phyloP scores from a whole-genome alignment of 148 eudicot genomes.

The Arbutus unedo region DNA sequence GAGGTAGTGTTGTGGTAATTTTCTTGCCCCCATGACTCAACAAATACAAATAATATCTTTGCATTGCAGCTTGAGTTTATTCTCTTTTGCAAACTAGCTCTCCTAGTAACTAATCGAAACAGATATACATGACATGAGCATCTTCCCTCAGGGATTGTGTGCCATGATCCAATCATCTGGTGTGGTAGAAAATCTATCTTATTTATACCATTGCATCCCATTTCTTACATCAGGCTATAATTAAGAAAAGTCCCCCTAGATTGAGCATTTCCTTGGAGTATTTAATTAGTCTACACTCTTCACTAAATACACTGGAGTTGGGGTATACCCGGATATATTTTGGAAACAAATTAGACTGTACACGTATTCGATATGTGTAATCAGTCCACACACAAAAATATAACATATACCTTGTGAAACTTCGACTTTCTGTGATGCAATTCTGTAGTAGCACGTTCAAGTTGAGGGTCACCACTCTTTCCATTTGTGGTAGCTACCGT shows the following conservation, averaged over 20 bases:
- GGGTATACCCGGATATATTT: background rate
- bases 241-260: background rate
- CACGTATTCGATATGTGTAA: background rate
- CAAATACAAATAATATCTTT: background rate
- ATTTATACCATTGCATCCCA: no score
- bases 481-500: background rate
- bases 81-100: background rate
- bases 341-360: background rate
- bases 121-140: background rate
- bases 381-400: background rate
- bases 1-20: conserved; percentile 28
- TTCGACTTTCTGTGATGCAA: background rate
- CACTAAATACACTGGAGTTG: background rate
- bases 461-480: background rate
- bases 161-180: background rate
- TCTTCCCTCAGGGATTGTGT: background rate
- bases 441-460: background rate
- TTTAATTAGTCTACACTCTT: no score
- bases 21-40: background rate
- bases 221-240: no score
- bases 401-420: background rate
- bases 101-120: background rate
- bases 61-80: background rate
- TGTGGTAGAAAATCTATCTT: background rate
- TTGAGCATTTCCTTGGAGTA: background rate